Evolutionary conservation across 2,329 filamentous ascomycete species (phyloP).

Genomic region (Phyllosticta ampelicida): DNA sequence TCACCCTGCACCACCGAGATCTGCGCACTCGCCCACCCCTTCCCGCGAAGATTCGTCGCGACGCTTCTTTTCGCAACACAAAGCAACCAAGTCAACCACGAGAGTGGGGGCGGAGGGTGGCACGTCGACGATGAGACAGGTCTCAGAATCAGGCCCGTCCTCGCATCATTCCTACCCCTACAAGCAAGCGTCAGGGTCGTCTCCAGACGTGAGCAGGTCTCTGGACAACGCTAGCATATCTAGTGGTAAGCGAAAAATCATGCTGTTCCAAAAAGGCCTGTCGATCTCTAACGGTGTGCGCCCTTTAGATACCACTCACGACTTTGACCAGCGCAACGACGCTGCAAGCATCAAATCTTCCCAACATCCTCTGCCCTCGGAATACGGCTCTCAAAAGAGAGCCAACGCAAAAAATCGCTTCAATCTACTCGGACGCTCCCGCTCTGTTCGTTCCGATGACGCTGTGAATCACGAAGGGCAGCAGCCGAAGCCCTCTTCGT

Average conservation of each 20-base stretch:
- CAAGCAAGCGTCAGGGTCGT: constrained; percentile 35
- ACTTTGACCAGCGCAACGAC: constrained; percentile 9
- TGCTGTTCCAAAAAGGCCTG: not conserved
- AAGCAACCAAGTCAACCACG: constrained; percentile 36
- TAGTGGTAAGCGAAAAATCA: constrained; percentile 10
- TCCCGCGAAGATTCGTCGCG: constrained; percentile 27
- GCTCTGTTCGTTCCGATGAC: constrained; percentile 36
- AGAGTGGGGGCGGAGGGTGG: constrained; percentile 18
- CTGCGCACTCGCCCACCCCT: constrained; percentile 18
- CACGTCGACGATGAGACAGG: constrained; percentile 19
- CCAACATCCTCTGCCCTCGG: not conserved
- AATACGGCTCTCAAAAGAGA: not conserved
- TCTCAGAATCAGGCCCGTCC: constrained; percentile 23
- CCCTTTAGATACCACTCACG: constrained; percentile 5
- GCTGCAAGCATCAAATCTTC: not conserved
- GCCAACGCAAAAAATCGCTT: constrained; percentile 13
- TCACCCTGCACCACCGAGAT: constrained; percentile 1
- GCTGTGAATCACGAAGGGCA: constrained; percentile 11
- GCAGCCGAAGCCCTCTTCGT: not conserved
- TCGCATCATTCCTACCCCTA: constrained; percentile 35
- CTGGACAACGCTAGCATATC: constrained; percentile 17
- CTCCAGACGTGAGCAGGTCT: constrained; percentile 34
- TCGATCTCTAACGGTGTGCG: not conserved
- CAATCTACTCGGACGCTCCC: constrained; percentile 30
- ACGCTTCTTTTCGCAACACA: constrained; percentile 39